Evolutionary conservation across 2,329 filamentous ascomycete species (phyloP), one percentile per base, ranked within the genome.

Genomic region (Cladosporium halotolerans): DNA sequence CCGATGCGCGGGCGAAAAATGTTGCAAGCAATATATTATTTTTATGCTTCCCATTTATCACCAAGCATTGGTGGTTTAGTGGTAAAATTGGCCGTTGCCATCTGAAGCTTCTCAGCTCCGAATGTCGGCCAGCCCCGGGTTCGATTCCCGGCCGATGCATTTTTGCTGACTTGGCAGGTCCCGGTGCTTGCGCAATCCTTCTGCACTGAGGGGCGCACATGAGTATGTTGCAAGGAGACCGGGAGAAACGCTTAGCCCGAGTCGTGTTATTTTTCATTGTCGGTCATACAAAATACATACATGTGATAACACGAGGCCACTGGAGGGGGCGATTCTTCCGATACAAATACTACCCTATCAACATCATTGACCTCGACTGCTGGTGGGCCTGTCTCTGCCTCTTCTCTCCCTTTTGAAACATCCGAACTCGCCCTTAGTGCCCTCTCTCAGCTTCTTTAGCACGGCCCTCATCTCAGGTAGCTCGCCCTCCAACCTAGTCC

Each of bases 391-490:
- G 31, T 54, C 52, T 16, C 52, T 48, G 1, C 52, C 52, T 31
- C 52, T 45, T 9, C 45, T 49, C 41, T 54, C 52, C 23, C 52
- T 73, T 73, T 57, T 61, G 47, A 70, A 70, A 54, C 67, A 70
- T 5, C 67, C 67, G 57, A 96, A 96, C 70, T 95, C 88, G 58
- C 84, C 89, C 72, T 86, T 86, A 60, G 86, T 92, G 42, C 83
- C 82, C 65, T 95, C 89, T 54, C 89, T 78, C 60, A 96, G 73
- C 62, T 82, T 82, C 79, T 96, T 97, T 60, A 99, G 74, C 43
- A 92, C 84, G 46, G 80, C 84, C 57, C 92, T 82, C 88, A 99
- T 90, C 67, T 91, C 89, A 2, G 89, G 88, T 60, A 99, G 73
- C 73, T 97, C 92, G 52, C 81, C 84, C 73, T 97, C 92, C 61